A percentile compares a stretch with the other conserved stretches of the same genome.
These are phyloP conservation scores for Sophora flavescens DNA, from an alignment of 306 rosid species.

Conservation along the genomic window DNA sequence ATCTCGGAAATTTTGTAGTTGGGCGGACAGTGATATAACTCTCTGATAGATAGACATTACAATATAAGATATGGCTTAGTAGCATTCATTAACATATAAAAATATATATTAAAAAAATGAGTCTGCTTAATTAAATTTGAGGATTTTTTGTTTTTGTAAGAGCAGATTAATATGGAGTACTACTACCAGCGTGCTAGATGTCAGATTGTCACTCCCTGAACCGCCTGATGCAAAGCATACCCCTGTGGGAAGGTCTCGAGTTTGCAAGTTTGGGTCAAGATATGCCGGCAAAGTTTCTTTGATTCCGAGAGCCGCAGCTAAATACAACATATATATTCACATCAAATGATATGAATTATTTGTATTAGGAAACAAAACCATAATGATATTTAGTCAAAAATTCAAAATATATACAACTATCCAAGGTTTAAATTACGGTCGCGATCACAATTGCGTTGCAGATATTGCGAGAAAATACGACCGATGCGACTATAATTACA, in stretches of 20 bases:
- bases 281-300: conserved; percentile 55
- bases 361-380: no score
- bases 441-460: no score
- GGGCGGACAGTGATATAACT: conserved; percentile 18
- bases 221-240: conserved; percentile 65
- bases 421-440: no score
- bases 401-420: no score
- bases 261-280: not conserved
- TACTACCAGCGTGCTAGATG: not conserved
- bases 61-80: not conserved
- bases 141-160: no score
- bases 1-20: conserved; percentile 37
- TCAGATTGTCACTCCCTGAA: conserved; percentile 50
- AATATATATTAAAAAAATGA: no score
- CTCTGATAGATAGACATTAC: conserved; percentile 17
- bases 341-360: no score
- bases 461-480: no score
- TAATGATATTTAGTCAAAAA: no score
- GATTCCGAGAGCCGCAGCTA: conserved; percentile 51
- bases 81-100: not conserved
- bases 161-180: no score
- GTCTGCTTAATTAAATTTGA: no score
- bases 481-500: no score
- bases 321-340: not conserved
- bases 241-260: conserved; percentile 49